phyloP scores from a whole-genome alignment of 1,284 basidiomycete species.

The Apiotrichum laibachii region DNA sequence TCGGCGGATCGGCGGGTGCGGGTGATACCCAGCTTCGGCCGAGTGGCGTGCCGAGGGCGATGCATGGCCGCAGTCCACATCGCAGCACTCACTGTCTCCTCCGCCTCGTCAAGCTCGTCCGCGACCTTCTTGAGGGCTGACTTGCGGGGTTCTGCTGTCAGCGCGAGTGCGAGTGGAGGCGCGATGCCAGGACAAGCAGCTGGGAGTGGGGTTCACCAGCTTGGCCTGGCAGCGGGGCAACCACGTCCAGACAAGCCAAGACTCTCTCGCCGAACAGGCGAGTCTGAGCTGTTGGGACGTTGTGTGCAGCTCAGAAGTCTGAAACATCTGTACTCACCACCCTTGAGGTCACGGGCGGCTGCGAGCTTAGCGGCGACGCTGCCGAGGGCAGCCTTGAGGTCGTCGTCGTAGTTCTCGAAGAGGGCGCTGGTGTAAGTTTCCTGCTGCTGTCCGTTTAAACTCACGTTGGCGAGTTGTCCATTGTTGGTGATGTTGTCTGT shows the following conservation, averaged over 20 bases:
- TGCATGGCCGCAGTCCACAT: too few species aligned
- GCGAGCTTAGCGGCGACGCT: slow-evolving; percentile 49
- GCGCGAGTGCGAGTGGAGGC: neutral
- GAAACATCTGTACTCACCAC: slow-evolving; percentile 36
- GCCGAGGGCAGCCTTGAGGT: slow-evolving; percentile 48
- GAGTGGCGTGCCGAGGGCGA: too few species aligned
- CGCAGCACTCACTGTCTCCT: slow-evolving; percentile 74
- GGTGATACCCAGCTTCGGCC: too few species aligned
- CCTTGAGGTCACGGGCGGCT: slow-evolving; percentile 43
- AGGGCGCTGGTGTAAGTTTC: slow-evolving; percentile 37
- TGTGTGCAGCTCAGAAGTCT: too few species aligned
- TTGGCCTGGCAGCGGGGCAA: too few species aligned
- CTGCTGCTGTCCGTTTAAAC: too few species aligned
- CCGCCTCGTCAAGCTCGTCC: slow-evolving; percentile 96
- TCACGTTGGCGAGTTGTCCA: slow-evolving; percentile 53
- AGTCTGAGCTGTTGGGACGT: too few species aligned
- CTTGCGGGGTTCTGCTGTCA: slow-evolving; percentile 70
- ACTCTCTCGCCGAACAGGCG: too few species aligned
- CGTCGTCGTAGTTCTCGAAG: slow-evolving; percentile 53
- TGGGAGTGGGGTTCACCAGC: too few species aligned
- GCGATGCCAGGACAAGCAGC: too few species aligned
- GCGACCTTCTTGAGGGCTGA: slow-evolving; percentile 78
- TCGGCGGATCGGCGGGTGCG: neutral
- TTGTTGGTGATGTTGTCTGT: slow-evolving; percentile 26
- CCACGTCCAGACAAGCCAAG: too few species aligned